Evolutionary conservation across 352 stramenopile genomes (phyloP), one percentile per base, ranked within the genome.

Genomic region (Globisporangium nagaii): DNA sequence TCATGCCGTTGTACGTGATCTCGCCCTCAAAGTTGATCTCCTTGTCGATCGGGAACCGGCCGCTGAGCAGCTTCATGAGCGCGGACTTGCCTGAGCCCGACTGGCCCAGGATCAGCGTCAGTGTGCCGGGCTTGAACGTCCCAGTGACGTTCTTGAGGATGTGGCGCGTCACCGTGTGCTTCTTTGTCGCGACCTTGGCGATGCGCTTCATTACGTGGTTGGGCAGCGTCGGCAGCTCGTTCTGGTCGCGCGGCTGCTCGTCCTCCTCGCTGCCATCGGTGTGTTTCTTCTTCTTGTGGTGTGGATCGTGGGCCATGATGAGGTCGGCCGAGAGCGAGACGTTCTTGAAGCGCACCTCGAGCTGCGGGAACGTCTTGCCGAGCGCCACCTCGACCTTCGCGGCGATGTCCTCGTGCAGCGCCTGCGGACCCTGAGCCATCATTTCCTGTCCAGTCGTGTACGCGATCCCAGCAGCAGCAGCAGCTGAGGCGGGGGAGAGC

Each of bases 31-130:
- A 22, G 1, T 20, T 53, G 31, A 83, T 65, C 32, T 60, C 66
- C 55, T 71, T 81, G 45, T 68, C 56, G 31, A 78, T 52, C 3
- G 66, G 70, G 53, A 88, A 84, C 0, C 73, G 72, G 1, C 70
- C 70, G 40, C 65, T 74, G 15, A 88, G 58, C 4, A 79, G n/a
- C 60, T 86, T 84, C 60, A 88, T 72, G 31, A 83, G 53, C 47
- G 77, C 62, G 10, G 75, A 73, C 58, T 86, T 84, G 56, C 72
- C 75, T 4, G 75, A 81, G 17, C 64, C 64, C 2, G 62, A 70
- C 60, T 84, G 71, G 8, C 73, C 75, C 10, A 84, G 58, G 25
- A 86, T 63, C n/a, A 86, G 68, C 32, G 75, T 86, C 35, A 83
- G 51, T 0, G 68, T 79, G 12, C 75, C 71, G 0, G 75, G 71